Evolutionary conservation across 306 rosid species (phyloP), one percentile per base, ranked within the genome.

Genomic region (Alnus glutinosa): DNA sequence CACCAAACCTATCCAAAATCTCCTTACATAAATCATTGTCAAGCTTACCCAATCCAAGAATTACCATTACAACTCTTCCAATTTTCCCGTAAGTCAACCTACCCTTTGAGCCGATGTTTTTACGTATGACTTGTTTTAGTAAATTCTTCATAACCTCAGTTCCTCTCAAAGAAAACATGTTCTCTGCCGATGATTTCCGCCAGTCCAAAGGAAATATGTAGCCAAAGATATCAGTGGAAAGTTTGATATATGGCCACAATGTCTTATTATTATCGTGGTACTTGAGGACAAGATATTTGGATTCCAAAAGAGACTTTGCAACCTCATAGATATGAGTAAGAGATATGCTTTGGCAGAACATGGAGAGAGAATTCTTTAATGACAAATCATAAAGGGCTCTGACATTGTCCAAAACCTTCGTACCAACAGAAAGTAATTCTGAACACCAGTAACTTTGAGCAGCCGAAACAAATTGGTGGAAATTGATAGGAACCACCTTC

Each of bases 361-460:
- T 46, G 0, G 88, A 67, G 63, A 50, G 67, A 28, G 2, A 49
- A 52, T 75, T 77, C 68, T 67, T 55, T 34, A 58, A 55, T 13
- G 83, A 78, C 47, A 77, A 70, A 46, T 55, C 79, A 74, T 77
- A 82, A 42, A 91, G 83, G 11, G 44, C 74, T 7, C 88, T 78
- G 46, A 93, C 86, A 57, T 51, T 89, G 30, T 3, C 81, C 83
- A 89, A 83, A 47, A 93, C 94, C 23, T 19, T 14, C 64, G 80
- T 32, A 12, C 98, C 94, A 76, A 88, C 87, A 49, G 81, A 71
- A 52, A 83, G 49, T 50, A 89, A 10, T 77, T 91, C 92, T 19
- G 90, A 83, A 55, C 75, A 34, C 98, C 98, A 93, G 61, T 82
- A 91, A 16, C 59, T 79, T 62, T 16, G 36, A 77, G 91, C 89